Evolutionary conservation across 2,329 filamentous ascomycete species (phyloP).

Genomic region (Onygenales sp.): DNA sequence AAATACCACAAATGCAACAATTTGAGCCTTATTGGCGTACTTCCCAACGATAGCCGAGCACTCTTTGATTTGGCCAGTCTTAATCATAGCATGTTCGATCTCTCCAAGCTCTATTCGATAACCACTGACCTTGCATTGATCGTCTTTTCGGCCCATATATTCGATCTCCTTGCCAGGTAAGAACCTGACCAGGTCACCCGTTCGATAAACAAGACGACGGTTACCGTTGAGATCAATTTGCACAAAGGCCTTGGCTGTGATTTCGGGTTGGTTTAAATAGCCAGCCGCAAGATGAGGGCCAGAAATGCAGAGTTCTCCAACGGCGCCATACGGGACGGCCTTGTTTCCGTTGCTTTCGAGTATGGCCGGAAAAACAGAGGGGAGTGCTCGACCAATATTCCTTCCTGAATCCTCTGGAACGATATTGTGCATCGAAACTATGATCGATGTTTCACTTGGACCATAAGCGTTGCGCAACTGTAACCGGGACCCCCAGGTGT

Average conservation of each 20-base stretch:
- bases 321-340: conserved; percentile 18
- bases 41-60: neutral
- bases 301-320: conserved; percentile 22
- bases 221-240: conserved; percentile 44
- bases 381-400: conserved; percentile 23
- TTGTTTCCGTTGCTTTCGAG: conserved; percentile 17
- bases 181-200: neutral
- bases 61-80: neutral
- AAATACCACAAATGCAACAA: neutral
- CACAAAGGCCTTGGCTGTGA: neutral
- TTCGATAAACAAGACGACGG: conserved; percentile 44
- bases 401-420: conserved; percentile 16
- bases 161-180: neutral
- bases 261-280: conserved; percentile 21
- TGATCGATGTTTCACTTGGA: conserved; percentile 27
- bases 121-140: conserved; percentile 52
- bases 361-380: conserved; percentile 18
- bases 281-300: conserved; percentile 20
- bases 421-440: conserved; percentile 21
- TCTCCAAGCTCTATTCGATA: conserved; percentile 49
- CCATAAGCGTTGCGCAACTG: conserved; percentile 23
- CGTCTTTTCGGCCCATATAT: conserved; percentile 1
- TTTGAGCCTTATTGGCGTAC: neutral
- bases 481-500: conserved; percentile 46
- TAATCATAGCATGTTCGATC: conserved; percentile 52